Conservation (phyloP, 179 eudicot genomes). For the Vitellaria paradoxa region DNA sequence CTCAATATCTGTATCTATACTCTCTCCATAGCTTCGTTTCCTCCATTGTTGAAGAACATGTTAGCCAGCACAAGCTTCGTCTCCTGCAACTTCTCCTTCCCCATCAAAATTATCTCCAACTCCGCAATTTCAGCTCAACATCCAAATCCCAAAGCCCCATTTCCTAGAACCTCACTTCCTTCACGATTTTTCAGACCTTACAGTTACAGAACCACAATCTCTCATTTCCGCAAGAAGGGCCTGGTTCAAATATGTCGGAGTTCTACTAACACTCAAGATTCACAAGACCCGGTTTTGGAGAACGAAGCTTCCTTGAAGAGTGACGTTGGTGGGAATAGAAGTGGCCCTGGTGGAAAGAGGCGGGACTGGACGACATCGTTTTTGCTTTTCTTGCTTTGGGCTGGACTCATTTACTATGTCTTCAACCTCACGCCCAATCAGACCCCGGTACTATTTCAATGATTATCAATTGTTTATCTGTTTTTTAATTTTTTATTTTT, state of each 20-base stretch:
- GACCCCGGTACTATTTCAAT: constrained; percentile 58
- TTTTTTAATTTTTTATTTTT: background rate
- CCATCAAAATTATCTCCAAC: constrained; percentile 15
- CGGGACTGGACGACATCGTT: constrained; percentile 79
- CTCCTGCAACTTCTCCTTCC: constrained; percentile 46
- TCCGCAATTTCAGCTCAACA: constrained; percentile 13
- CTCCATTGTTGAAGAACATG: constrained; percentile 26
- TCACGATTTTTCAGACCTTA: constrained; percentile 9
- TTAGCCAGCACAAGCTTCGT: constrained; percentile 40
- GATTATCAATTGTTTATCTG: background rate
- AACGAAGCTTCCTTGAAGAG: constrained; percentile 20
- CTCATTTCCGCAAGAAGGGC: constrained; percentile 16
- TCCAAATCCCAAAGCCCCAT: constrained; percentile 17
- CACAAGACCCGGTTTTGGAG: constrained; percentile 43
- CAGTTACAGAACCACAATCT: background rate
- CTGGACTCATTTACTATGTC: constrained; percentile 69
- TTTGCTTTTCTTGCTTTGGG: constrained; percentile 71
- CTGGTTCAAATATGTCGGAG: constrained; percentile 31
- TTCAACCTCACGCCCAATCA: constrained; percentile 78
- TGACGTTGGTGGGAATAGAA: constrained; percentile 22
- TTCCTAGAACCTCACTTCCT: constrained; percentile 20
- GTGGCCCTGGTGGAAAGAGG: constrained; percentile 29
- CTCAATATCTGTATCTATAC: background rate
- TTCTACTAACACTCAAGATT: constrained; percentile 32
- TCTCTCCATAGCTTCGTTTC: background rate